Evolutionary conservation across 345 rosid species (phyloP), one percentile per base, ranked within the genome.

Genomic region (Aquilaria yunnanensis): DNA sequence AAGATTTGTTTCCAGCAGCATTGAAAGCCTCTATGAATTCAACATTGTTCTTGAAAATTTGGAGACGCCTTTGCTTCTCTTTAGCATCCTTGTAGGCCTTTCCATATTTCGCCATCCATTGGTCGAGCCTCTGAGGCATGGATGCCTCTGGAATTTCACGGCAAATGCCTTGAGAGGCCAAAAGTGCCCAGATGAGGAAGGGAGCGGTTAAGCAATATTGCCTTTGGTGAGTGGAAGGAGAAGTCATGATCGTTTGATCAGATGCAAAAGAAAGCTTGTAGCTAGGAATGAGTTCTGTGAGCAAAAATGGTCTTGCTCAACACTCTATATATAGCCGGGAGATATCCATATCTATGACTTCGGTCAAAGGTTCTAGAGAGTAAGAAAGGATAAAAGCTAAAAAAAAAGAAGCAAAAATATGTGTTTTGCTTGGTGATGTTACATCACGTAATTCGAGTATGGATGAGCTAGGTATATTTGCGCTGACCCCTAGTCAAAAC

Each of bases 81-180:
- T 29, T 32, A 3, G n/a, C 16, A 41, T 65, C 59, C 23, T 11
- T 30, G 41, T 77, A 80, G 0, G 66, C 70, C 23, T 56, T 54
- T 14, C 60, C 74, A 49, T 71, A 51, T 0, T 37, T 16, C 6
- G 61, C 65, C 76, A 80, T 70, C 80, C 82, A 80, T 34, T 55
- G 67, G 57, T 75, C 76, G 32, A 72, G 75, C 61, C 61, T 72
- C 72, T 59, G 52, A 4, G 37, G 8, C 54, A 71, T 45, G 37
- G 74, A 56, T 2, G 14, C 63, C 9, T 56, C 64, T 9, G 52
- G 65, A 47, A 73, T 70, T 51, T 33, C 14, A 2, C 70, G 70
- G 50, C 72, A 51, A 3, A 43, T 29, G 0, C 56, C 77, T 9
- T 37, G 73, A 30, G 65, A 47, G n/a, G 63, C 51, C 53, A 10